Evolutionary conservation across 179 eudicot genomes (phyloP), one percentile per base, ranked within the genome.

Genomic region (Actinidia arguta): DNA sequence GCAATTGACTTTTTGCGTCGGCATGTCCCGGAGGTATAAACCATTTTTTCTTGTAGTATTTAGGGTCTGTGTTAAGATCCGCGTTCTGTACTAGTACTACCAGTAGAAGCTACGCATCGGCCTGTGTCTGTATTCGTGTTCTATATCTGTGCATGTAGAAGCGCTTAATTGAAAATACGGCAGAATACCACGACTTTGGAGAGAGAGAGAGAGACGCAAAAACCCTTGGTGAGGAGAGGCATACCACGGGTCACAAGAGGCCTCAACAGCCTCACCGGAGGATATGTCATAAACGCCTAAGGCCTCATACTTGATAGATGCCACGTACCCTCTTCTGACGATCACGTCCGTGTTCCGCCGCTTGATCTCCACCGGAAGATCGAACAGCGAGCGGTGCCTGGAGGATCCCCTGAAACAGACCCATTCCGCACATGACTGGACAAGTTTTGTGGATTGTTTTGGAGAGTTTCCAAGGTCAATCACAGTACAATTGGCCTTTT

Each of bases 381-480:
- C 88, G n/a, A 87, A 59, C 2, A 89, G 86, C 0, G 86, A 89
- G 46, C 9, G 81, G 7, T 5, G n/a, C 44, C 2, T 88, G 87
- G 12, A 88, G 69, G 69, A 63, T 24, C 39, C 69, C 82, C 92
- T 83, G 81, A 89, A 89, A 48, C 90, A 87, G 0, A 88, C 92
- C 90, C 84, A 85, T 16, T 84, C 83, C 39, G 83, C 76, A 31
- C 87, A 85, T 9, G 87, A 90, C 17, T 73, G 39, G 6, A 87
- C 4, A 76, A 89, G 59, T 8, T 78, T 67, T 51, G 81, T 47
- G 25, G 89, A 78, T 8, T 84, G 72, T 16, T 51, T 20, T 10
- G 89, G 84, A 4, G 82, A 83, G 20, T 88, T 1, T 18, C 42
- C 85, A 7, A 93, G 77, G 84, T 94, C 93, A 7, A 94, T 84